These are phyloP conservation scores for Aspergillus biplanus DNA, from an alignment of 495 filamentous ascomycete species.

Conservation along the genomic window DNA sequence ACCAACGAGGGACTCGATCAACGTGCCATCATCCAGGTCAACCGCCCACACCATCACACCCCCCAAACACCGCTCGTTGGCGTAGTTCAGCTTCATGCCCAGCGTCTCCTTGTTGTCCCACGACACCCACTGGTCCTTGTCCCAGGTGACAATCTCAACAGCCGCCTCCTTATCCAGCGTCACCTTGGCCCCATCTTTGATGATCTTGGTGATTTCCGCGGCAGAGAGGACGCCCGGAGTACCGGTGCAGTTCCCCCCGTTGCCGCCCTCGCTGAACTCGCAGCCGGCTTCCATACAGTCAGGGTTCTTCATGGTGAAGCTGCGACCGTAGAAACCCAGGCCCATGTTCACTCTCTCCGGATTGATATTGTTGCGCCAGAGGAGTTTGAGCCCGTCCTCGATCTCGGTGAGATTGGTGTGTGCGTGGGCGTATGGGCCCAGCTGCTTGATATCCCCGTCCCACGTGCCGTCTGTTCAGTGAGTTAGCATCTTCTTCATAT, in stretches of 20 bases:
- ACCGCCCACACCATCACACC: constrained; percentile 33
- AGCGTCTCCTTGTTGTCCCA: constrained; percentile 50
- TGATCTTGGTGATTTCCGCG: constrained; percentile 26
- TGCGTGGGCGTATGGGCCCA: constrained; percentile 24
- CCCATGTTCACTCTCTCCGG: constrained; percentile 44
- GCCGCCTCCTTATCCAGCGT: constrained; percentile 22
- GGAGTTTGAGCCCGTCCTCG: constrained; percentile 31
- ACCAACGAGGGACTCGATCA: constrained; percentile 5
- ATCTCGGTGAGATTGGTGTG: constrained; percentile 51
- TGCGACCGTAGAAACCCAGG: constrained; percentile 46
- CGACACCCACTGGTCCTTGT: constrained; percentile 51
- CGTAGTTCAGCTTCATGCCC: constrained; percentile 42
- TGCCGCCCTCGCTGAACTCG: constrained; percentile 24
- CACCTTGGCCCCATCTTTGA: constrained; percentile 4
- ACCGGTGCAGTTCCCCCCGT: constrained; percentile 40
- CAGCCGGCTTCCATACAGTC: constrained; percentile 38
- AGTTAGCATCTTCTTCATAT: neutral
- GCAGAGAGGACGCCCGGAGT: constrained; percentile 26
- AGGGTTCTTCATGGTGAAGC: constrained; percentile 40
- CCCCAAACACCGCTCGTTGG: constrained; percentile 35
- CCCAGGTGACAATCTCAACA: constrained; percentile 43
- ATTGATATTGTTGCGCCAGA: constrained; percentile 45
- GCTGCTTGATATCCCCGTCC: constrained; percentile 27
- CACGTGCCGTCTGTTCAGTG: constrained; percentile 26
- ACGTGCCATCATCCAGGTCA: constrained; percentile 25